Conservation (phyloP, 176 grass and related monocot genomes). For the Calamus simplicifolius region DNA sequence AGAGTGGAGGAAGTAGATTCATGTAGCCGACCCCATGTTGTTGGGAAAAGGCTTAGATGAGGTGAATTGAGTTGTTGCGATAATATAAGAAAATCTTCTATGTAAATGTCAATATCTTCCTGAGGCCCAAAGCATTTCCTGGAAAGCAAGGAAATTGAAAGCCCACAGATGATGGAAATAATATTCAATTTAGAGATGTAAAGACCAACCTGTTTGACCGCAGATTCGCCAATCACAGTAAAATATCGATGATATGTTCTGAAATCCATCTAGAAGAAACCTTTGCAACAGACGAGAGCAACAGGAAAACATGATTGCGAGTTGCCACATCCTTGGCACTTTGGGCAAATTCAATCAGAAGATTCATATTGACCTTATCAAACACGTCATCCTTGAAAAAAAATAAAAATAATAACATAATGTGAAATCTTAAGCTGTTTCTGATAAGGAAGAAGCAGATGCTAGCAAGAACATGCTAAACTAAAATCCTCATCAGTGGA, state of each 20-base stretch:
- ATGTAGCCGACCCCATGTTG: too few species aligned
- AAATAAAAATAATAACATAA: not conserved
- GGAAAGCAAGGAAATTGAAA: not conserved
- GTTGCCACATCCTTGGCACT: slow-evolving; percentile 39
- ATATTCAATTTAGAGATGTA: not conserved
- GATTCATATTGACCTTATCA: slow-evolving; percentile 36
- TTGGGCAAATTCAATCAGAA: slow-evolving; percentile 52
- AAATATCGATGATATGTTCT: slow-evolving; percentile 70
- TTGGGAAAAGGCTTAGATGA: too few species aligned
- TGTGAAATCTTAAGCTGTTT: not conserved
- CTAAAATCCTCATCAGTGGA: not conserved
- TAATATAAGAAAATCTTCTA: too few species aligned
- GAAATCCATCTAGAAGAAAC: slow-evolving; percentile 51
- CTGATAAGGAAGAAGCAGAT: not conserved
- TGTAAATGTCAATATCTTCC: too few species aligned
- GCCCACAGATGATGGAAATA: too few species aligned
- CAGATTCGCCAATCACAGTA: slow-evolving; percentile 67
- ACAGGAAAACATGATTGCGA: slow-evolving; percentile 63
- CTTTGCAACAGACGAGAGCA: slow-evolving; percentile 73
- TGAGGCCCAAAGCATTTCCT: not conserved
- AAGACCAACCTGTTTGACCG: slow-evolving; percentile 69
- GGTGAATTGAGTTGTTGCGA: too few species aligned
- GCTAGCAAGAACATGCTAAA: not conserved
- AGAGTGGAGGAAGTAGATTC: too few species aligned
- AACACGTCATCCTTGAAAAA: slow-evolving; percentile 66